These are phyloP conservation scores for Penicillium salamii DNA, from an alignment of 495 filamentous ascomycete species.

Conservation along the genomic window DNA sequence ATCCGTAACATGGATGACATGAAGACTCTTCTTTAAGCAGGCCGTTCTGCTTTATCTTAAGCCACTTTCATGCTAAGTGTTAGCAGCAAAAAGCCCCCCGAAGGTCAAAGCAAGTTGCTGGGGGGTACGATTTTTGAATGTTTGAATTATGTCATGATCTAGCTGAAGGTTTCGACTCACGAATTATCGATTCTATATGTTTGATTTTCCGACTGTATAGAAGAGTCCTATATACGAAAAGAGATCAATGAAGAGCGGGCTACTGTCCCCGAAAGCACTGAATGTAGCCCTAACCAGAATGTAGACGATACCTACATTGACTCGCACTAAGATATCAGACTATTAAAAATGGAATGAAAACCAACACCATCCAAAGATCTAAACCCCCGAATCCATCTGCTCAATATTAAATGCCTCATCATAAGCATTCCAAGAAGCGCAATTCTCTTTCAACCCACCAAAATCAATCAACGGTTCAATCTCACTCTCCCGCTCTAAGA, in stretches of 20 bases:
- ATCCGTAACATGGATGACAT: conserved; percentile 67
- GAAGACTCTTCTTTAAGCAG: conserved; percentile 31
- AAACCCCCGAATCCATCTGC: conserved; percentile 6
- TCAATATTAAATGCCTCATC: conserved; percentile 6
- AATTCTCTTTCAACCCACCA: background rate
- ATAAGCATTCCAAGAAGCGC: conserved; percentile 6
- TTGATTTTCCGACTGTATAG: no score
- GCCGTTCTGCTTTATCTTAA: background rate
- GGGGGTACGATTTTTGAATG: background rate
- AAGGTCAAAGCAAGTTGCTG: no score
- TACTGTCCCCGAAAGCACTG: background rate
- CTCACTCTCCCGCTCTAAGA: conserved; percentile 39
- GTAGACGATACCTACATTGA: no score
- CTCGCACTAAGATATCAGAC: no score
- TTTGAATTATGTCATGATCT: background rate
- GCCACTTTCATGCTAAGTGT: no score
- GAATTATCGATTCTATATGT: conserved; percentile 1
- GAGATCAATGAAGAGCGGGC: conserved; percentile 1
- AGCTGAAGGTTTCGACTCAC: conserved; percentile 17
- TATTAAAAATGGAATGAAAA: no score
- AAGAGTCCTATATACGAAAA: no score
- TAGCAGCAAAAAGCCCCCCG: background rate
- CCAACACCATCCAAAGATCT: background rate
- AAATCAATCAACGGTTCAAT: conserved; percentile 31
- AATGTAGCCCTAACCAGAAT: no score